A percentile compares a stretch with the other conserved stretches of the same genome.
Evolutionary conservation across 2,329 filamentous ascomycete species (phyloP).

Genomic region (Thermothelomyces thermophilus): DNA sequence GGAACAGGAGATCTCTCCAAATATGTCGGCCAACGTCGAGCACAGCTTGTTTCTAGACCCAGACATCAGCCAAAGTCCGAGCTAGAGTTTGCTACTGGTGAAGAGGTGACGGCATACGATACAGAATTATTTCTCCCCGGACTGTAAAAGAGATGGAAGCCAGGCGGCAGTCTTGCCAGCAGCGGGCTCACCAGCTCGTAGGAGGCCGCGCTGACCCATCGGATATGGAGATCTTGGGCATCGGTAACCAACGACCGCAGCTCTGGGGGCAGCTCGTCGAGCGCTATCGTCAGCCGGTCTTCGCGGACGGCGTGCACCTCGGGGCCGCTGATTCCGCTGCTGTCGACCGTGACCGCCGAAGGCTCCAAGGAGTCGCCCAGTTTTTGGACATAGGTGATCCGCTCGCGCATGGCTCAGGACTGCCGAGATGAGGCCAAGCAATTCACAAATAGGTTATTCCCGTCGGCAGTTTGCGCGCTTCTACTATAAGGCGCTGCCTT

Average conservation of each 20-base stretch:
- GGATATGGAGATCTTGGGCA: conserved; percentile 67
- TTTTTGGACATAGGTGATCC: conserved; percentile 71
- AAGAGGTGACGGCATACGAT: conserved; percentile 19
- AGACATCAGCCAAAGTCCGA: not conserved
- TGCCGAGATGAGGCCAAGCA: not conserved
- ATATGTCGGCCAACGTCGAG: conserved; percentile 27
- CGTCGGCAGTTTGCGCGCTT: too few relatives aligned
- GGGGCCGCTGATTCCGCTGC: conserved; percentile 48
- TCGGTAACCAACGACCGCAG: conserved; percentile 55
- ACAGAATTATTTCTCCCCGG: conserved; percentile 38
- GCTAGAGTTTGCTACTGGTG: not conserved
- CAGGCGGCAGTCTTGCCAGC: conserved; percentile 66
- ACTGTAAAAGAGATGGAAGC: conserved; percentile 74
- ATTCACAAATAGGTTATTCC: too few relatives aligned
- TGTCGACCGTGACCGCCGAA: conserved; percentile 51
- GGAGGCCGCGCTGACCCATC: conserved; percentile 60
- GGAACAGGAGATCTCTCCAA: conserved; percentile 32
- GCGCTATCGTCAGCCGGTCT: conserved; percentile 66
- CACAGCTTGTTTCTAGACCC: conserved; percentile 28
- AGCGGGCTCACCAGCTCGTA: conserved; percentile 63
- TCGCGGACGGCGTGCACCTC: conserved; percentile 64
- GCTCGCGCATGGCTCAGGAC: conserved; percentile 56
- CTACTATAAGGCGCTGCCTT: too few relatives aligned
- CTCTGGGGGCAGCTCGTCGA: conserved; percentile 67
- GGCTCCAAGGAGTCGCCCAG: conserved; percentile 60